Base-by-base conservation (phyloP, 257 asterid species). In the Solanum peruvianum region DNA sequence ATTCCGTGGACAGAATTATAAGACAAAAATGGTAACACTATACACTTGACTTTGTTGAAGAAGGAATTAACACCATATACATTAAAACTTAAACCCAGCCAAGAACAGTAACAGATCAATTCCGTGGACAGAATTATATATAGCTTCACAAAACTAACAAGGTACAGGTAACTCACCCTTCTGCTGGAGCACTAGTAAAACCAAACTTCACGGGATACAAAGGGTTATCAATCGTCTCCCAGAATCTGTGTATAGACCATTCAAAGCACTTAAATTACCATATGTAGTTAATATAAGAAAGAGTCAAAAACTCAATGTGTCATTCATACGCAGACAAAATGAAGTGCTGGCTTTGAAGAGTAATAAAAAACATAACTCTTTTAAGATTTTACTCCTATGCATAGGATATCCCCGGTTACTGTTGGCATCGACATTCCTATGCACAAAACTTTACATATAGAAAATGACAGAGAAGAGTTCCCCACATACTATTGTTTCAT, bases 171-270 rank as follows among this genome's bases (percentile, higher is more conserved):
- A 83, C 97, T 92, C 90, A 97, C 99, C 97, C 96, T 71, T 96
- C 97, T 23, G 95, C 56, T 89, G 99, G 95, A 91, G 90, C 87
- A 90, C 82, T 91, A 77, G 97, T 83, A 85, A 95, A 87, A 83
- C 89, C 89, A 92, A 94, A 92, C 95, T 95, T 95, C 90, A 92
- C 95, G 33, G 98, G 97, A 86, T 85, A 44, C 21, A 95, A 86
- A 88, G 99, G 99, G 85, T 94, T 92, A 77, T 94, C 86, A 82
- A 93, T 90, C 21, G 93, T 90, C 91, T 75, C 77, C 99, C 97
- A 96, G 89, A 96, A 97, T 88, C 99, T 97, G 96, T 94, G 91
- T 44, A 45, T n/a, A 25, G 60, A 4, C 64, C 18, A 14, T 15
- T 78, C 39, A 76, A 78, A 78, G 16, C 84, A 27, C 33, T 44